A percentile compares a stretch with the other conserved stretches of the same genome.
Conservation (phyloP, 139 green algal species). For the Chlorella sp. region DNA sequence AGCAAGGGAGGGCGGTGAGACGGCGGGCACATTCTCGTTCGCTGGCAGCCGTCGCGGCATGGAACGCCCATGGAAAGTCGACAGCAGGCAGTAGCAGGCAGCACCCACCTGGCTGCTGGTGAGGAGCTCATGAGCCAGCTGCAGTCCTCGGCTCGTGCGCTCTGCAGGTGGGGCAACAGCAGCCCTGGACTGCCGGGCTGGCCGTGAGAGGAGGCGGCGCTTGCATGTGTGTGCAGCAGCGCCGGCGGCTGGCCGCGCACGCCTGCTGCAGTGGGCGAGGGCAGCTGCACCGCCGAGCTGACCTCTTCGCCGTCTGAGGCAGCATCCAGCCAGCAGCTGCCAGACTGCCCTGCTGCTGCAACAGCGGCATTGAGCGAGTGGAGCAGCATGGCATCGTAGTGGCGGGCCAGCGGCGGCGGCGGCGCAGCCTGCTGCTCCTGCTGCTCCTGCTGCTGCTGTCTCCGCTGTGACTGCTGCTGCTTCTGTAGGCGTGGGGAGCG, state of each 20-base stretch:
- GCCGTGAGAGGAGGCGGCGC: not conserved
- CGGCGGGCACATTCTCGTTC: not conserved
- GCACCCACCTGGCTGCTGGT: not conserved
- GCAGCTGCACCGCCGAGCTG: constrained; percentile 5
- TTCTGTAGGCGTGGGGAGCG: too few relatives aligned
- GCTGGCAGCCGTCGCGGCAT: too few relatives aligned
- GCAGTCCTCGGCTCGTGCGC: not conserved
- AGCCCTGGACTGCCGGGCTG: not conserved
- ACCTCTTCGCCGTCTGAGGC: not conserved
- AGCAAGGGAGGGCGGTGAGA: not conserved
- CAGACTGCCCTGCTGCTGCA: not conserved
- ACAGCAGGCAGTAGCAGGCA: not conserved
- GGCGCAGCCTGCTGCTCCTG: not conserved
- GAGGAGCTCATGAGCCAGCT: constrained; percentile 12
- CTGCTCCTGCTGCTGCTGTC: not conserved
- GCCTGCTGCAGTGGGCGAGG: not conserved
- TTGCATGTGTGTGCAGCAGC: not conserved
- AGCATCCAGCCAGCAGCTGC: constrained; percentile 17
- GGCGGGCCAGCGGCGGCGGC: not conserved
- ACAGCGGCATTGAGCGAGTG: not conserved
- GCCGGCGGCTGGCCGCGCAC: not conserved
- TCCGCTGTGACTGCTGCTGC: too few relatives aligned
- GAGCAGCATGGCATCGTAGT: constrained; percentile 15
- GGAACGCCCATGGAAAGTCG: too few relatives aligned
- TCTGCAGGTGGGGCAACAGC: constrained; percentile 29